Evolutionary conservation across 2,329 filamentous ascomycete species (phyloP).

Genomic region (Clonostachys chloroleuca): DNA sequence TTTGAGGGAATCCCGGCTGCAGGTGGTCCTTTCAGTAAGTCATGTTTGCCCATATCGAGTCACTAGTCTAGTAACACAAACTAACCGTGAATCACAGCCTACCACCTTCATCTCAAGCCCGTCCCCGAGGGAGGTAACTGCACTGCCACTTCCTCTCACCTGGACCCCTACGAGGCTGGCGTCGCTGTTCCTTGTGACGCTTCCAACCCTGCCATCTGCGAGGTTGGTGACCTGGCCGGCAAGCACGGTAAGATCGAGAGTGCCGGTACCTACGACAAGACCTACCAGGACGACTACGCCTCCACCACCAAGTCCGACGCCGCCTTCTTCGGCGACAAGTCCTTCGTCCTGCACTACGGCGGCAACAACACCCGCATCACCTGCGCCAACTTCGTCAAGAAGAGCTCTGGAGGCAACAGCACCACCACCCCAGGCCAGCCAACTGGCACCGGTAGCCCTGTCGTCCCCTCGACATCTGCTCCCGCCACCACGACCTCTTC

Average conservation of each 20-base stretch:
- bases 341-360: conserved; percentile 56
- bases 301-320: conserved; percentile 44
- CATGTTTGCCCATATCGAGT: neutral
- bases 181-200: conserved; percentile 58
- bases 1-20: conserved; percentile 55
- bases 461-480: neutral
- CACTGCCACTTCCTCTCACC: conserved; percentile 60
- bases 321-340: conserved; percentile 61
- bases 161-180: conserved; percentile 66
- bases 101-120: conserved; percentile 66
- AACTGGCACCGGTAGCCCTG: neutral
- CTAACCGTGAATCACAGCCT: conserved; percentile 39
- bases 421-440: neutral
- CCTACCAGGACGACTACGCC: conserved; percentile 54
- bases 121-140: conserved; percentile 68
- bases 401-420: conserved; percentile 1
- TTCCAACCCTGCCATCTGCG: conserved; percentile 56
- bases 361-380: conserved; percentile 59
- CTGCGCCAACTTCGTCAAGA: conserved; percentile 55
- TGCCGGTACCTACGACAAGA: conserved; percentile 39
- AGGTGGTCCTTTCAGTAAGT: conserved; percentile 57
- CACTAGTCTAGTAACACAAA: neutral
- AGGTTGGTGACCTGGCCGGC: conserved; percentile 73
- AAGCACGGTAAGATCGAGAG: conserved; percentile 61
- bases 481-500: neutral